Evolutionary conservation across 768 basidiomycete genomes (phyloP).

Genomic region (Neoboletus brunneissimus): DNA sequence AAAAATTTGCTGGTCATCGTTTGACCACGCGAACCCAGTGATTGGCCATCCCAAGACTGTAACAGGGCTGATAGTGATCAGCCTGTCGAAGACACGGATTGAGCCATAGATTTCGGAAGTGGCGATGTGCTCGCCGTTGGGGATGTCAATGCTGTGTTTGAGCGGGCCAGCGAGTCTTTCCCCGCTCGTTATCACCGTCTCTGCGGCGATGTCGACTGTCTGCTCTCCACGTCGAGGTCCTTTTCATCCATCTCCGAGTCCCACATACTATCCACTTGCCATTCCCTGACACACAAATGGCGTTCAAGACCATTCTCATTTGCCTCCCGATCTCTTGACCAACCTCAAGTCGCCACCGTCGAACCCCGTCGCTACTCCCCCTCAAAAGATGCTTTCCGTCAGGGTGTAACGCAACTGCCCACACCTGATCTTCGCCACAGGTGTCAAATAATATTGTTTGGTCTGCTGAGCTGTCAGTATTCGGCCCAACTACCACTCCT

Average conservation of each 20-base stretch:
- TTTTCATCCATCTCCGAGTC: not conserved
- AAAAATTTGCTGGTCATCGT: not conserved
- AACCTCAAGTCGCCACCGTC: not conserved
- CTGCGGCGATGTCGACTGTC: not conserved
- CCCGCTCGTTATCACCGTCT: not conserved
- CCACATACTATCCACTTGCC: not conserved
- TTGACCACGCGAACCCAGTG: not conserved
- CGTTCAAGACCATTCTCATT: not conserved
- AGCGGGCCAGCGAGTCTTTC: not conserved
- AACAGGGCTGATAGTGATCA: not conserved
- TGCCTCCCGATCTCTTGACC: not conserved
- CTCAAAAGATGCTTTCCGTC: not conserved
- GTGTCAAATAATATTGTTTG: not conserved
- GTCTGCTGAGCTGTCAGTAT: not conserved
- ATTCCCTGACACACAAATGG: not conserved
- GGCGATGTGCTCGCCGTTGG: not conserved
- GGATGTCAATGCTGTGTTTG: not conserved
- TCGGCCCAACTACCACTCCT: too few species aligned
- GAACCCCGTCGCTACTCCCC: not conserved
- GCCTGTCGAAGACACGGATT: not conserved
- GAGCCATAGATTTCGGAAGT: too few species aligned
- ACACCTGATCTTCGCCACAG: not conserved
- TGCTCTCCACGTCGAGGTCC: not conserved
- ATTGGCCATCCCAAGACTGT: not conserved
- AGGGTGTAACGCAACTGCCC: not conserved